Base-by-base conservation (phyloP, 2,329 filamentous ascomycete species). In the Sporothrix phasma region DNA sequence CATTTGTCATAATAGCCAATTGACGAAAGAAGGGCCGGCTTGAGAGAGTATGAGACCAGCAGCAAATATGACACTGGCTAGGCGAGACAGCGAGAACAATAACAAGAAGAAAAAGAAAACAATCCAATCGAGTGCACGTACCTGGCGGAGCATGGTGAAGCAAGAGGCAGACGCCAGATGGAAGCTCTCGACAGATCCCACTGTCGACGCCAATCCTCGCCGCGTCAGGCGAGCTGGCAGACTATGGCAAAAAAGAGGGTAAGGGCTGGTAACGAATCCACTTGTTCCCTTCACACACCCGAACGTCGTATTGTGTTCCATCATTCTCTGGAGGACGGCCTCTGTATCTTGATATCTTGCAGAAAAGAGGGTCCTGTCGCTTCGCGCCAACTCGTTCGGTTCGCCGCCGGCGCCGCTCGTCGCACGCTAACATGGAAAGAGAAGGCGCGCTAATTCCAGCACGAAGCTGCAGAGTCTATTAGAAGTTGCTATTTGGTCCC, bases 141-240 rank as follows among this genome's bases (percentile, higher is more conserved):
- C n/a, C n/a, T n/a, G n/a, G n/a, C n/a, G n/a, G n/a, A n/a, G n/a
- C n/a, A n/a, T n/a, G n/a, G n/a, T n/a, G 11, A 24, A 24, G 17
- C 31, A 39, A 56, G 39, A 39, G 51, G 24, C 10, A 24, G 17
- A 56, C 39, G 51, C n/a, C n/a, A n/a, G 51, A 39, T 39, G 31
- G 19, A 56, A 56, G 51, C 51, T 56, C 51, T 39, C 5, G 5
- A 39, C 10, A 15, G n/a, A 5, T 19, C 31, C 51, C 51, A 56
- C 51, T 39, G 31, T 56, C 37, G 37, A 29, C 13, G 43, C 37
- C 22, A 58, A 3, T 45, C 10, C 43, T 58, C 56, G 39, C 24
- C 43, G 58, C 43, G 58, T 22, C 58, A 39, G 58, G 58, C 58
- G 58, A 61, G 43, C 58, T 61, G 58, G 53, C 10, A 24, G 53